Evolutionary conservation across 306 rosid species (phyloP).

Genomic region (Begonia masoniana): DNA sequence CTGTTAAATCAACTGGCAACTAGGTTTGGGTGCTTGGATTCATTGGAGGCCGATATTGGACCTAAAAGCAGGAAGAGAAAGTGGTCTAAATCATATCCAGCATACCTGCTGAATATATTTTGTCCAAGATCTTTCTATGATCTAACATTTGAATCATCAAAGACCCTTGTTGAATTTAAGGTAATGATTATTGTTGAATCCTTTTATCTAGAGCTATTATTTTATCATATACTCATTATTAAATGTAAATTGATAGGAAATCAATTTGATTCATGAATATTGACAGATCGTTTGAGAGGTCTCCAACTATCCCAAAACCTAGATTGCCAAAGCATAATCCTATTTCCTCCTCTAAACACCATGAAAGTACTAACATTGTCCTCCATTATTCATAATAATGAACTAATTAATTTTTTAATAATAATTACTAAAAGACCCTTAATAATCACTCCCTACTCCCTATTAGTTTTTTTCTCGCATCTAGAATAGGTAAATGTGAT

Average conservation of each 20-base stretch:
- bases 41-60: constrained; percentile 18
- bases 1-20: constrained; percentile 65
- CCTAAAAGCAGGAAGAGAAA: constrained; percentile 55
- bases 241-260: neutral
- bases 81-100: constrained; percentile 44
- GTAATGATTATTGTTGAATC: constrained; percentile 24
- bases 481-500: too few relatives aligned
- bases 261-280: too few relatives aligned
- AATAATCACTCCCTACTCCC: too few relatives aligned
- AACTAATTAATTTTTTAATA: too few relatives aligned
- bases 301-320: too few relatives aligned
- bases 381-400: too few relatives aligned
- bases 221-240: neutral
- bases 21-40: constrained; percentile 35
- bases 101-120: constrained; percentile 62
- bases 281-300: too few relatives aligned
- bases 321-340: too few relatives aligned
- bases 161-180: constrained; percentile 77
- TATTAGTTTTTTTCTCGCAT: too few relatives aligned
- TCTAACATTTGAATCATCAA: constrained; percentile 70
- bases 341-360: too few relatives aligned
- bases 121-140: constrained; percentile 76
- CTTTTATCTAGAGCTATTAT: neutral
- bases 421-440: too few relatives aligned
- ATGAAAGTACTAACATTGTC: too few relatives aligned